These are phyloP conservation scores for Bathelium albidoporum DNA, from an alignment of 495 filamentous ascomycete species.

Conservation along the genomic window DNA sequence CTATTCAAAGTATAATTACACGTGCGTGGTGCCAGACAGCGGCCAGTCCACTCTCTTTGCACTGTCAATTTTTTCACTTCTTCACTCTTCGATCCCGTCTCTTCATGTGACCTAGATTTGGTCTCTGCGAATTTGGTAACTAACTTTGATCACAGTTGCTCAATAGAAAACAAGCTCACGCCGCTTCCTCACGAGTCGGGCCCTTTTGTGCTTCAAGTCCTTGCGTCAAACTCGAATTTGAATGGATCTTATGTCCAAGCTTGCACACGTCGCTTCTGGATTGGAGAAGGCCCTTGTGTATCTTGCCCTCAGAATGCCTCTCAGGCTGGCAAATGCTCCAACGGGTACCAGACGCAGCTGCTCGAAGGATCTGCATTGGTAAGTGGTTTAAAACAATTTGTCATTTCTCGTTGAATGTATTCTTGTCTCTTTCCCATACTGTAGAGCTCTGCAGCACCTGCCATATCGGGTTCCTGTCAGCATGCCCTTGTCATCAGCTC, in stretches of 20 bases:
- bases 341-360: neutral
- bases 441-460: neutral
- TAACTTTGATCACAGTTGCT: neutral
- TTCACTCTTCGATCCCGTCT: neutral
- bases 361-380: neutral
- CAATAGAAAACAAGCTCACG: neutral
- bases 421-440: neutral
- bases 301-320: conserved; percentile 5
- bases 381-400: neutral
- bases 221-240: neutral
- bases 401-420: neutral
- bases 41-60: neutral
- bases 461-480: neutral
- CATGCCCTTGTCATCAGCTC: neutral
- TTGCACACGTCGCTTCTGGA: conserved; percentile 2
- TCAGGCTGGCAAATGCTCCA: neutral
- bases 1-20: conserved; percentile 7
- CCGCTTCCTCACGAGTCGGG: neutral
- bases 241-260: conserved; percentile 3
- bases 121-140: neutral
- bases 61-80: neutral
- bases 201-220: conserved; percentile 3
- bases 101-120: neutral
- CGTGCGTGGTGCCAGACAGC: neutral
- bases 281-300: conserved; percentile 2